Evolutionary conservation across 352 stramenopile genomes (phyloP).

Genomic region (Thalassiosira allenii): DNA sequence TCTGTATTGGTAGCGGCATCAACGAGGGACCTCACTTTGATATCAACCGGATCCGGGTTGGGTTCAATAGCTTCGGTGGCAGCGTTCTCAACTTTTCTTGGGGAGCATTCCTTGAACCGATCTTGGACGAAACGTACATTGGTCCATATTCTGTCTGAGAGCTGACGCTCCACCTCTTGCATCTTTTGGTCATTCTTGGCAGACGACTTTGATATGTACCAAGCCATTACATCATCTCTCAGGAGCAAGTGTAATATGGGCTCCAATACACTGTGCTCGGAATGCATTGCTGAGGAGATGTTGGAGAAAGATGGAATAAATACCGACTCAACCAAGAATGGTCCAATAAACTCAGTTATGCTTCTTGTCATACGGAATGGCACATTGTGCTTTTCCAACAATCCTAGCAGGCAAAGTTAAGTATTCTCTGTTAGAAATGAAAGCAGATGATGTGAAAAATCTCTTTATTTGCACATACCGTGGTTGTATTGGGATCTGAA

Average conservation of each 20-base stretch:
- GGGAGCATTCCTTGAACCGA: constrained; percentile 72
- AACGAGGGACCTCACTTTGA: constrained; percentile 72
- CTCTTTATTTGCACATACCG: too few species aligned
- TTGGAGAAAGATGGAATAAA: constrained; percentile 78
- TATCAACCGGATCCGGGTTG: constrained; percentile 70
- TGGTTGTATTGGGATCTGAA: constrained; percentile 85
- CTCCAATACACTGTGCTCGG: constrained; percentile 72
- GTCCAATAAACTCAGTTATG: constrained; percentile 75
- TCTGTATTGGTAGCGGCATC: constrained; percentile 66
- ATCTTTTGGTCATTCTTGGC: constrained; percentile 83
- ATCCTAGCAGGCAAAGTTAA: too few species aligned
- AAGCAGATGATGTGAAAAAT: too few species aligned
- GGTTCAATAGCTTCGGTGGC: constrained; percentile 41
- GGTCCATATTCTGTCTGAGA: constrained; percentile 78
- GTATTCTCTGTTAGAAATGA: too few species aligned
- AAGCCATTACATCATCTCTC: constrained; percentile 86
- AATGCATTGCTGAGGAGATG: constrained; percentile 68
- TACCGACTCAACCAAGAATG: constrained; percentile 74
- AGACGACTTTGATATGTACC: constrained; percentile 84
- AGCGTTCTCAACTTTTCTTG: constrained; percentile 42
- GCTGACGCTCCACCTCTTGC: constrained; percentile 83
- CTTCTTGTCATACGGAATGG: constrained; percentile 86
- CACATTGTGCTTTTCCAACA: constrained; percentile 73
- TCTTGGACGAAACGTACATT: constrained; percentile 79
- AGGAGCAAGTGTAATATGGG: constrained; percentile 81